These are phyloP conservation scores for Fusarium bulbicola DNA, from an alignment of 2,329 filamentous ascomycete species.

Conservation along the genomic window DNA sequence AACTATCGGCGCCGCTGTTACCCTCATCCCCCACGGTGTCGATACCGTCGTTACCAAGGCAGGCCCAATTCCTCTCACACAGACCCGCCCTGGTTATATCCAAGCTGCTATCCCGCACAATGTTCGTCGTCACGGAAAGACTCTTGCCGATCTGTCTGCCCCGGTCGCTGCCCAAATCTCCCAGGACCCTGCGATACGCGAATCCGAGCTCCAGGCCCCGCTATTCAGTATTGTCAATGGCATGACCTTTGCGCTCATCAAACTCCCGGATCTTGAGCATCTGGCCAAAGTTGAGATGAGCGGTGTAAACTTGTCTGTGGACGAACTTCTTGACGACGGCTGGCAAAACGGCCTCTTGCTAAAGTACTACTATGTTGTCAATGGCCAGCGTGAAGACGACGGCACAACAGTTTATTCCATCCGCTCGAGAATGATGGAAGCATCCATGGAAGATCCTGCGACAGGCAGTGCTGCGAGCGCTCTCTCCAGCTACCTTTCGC, in stretches of 20 bases:
- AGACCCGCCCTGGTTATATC: slow-evolving; percentile 55
- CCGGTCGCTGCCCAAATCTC: slow-evolving; percentile 42
- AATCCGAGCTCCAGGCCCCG: slow-evolving; percentile 55
- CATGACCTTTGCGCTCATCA: slow-evolving; percentile 76
- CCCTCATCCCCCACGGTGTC: slow-evolving; percentile 53
- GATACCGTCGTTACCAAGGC: slow-evolving; percentile 63
- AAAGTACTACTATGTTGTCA: slow-evolving; percentile 68
- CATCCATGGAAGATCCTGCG: slow-evolving; percentile 64
- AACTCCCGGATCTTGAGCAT: slow-evolving; percentile 67
- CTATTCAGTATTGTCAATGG: slow-evolving; percentile 74
- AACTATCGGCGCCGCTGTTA: slow-evolving; percentile 65
- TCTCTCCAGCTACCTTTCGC: slow-evolving; percentile 63
- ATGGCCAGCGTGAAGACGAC: slow-evolving; percentile 42
- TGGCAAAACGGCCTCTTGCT: slow-evolving; percentile 64
- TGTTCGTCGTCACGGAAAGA: slow-evolving; percentile 65
- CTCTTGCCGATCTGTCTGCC: slow-evolving; percentile 47
- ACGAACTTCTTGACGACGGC: slow-evolving; percentile 58
- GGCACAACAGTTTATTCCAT: slow-evolving; percentile 49
- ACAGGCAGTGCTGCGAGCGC: slow-evolving; percentile 71
- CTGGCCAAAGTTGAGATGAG: slow-evolving; percentile 55
- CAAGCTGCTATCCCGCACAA: slow-evolving; percentile 73
- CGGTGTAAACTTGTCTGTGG: slow-evolving; percentile 46
- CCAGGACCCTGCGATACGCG: slow-evolving; percentile 41
- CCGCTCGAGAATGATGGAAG: slow-evolving; percentile 69
- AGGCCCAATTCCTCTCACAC: slow-evolving; percentile 61